Percentiles rank a stretch among this genome's conserved stretches.
phyloP scores from a whole-genome alignment of 768 basidiomycete genomes.

The Cantharellus cinnabarinus region DNA sequence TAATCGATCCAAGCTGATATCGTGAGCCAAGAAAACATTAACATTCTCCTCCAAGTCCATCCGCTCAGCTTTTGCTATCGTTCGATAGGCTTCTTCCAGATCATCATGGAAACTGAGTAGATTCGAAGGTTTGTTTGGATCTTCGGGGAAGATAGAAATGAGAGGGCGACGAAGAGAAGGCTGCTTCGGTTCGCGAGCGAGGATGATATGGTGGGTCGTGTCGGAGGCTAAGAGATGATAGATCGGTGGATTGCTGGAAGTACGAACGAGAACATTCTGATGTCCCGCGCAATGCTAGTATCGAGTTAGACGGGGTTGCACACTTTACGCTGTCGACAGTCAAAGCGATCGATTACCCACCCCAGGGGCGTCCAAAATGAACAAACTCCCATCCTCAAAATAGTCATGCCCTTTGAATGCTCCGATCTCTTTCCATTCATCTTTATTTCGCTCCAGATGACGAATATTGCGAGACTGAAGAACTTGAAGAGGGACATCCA shows the following conservation, averaged over 20 bases:
- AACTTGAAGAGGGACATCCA: neutral
- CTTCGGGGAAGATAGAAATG: too few relatives aligned
- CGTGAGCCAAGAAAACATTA: too few relatives aligned
- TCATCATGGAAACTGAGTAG: too few relatives aligned
- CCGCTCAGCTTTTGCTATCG: too few relatives aligned
- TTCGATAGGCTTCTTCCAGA: too few relatives aligned
- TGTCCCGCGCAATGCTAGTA: neutral
- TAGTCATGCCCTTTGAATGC: neutral
- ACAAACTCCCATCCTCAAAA: neutral
- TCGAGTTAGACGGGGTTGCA: neutral
- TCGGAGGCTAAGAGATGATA: neutral
- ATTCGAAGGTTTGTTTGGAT: too few relatives aligned
- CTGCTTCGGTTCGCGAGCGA: too few relatives aligned
- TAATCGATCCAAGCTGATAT: too few relatives aligned
- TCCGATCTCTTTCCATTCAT: neutral
- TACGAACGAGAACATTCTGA: neutral
- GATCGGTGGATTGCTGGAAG: neutral
- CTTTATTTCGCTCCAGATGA: neutral
- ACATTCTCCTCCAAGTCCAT: too few relatives aligned
- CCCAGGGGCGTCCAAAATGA: neutral
- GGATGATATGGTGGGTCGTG: neutral
- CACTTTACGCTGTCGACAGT: neutral
- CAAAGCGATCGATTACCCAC: neutral
- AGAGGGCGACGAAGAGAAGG: too few relatives aligned
- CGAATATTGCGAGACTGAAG: neutral